These are phyloP conservation scores for Metarhizium anisopliae DNA, from an alignment of 2,329 filamentous ascomycete genomes.

Conservation along the genomic window DNA sequence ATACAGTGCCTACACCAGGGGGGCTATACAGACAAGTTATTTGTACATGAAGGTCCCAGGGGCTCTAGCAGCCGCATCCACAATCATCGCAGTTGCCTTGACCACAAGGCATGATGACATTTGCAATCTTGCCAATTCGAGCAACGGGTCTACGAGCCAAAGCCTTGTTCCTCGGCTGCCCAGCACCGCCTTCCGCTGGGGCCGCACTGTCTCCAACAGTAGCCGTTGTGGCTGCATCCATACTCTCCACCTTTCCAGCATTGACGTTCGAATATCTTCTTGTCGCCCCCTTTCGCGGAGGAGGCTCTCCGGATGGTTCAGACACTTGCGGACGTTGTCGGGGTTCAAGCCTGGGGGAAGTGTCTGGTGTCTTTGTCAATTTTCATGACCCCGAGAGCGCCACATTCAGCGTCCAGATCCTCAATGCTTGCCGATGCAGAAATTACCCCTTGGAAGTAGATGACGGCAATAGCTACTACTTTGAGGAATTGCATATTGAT, in stretches of 20 bases:
- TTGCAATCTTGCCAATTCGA: background rate
- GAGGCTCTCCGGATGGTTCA: background rate
- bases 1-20: too few species aligned
- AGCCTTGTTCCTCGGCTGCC: background rate
- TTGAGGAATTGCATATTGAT: background rate
- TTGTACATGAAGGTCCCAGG: too few species aligned
- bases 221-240: background rate
- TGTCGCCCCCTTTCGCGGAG: background rate
- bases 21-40: too few species aligned
- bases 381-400: background rate
- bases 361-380: background rate
- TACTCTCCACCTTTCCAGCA: background rate
- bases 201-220: background rate
- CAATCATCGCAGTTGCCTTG: background rate
- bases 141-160: background rate
- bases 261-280: background rate
- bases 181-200: background rate
- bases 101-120: background rate
- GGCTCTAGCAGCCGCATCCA: background rate
- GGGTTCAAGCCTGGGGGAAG: background rate
- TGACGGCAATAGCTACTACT: background rate
- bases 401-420: background rate
- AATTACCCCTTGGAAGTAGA: background rate
- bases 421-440: background rate
- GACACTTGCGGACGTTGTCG: background rate